Evolutionary conservation across 225 moss, liverwort and hornwort genomes (phyloP), one percentile per base, ranked within the genome.

Genomic region (Rhytidiadelphus loreus): DNA sequence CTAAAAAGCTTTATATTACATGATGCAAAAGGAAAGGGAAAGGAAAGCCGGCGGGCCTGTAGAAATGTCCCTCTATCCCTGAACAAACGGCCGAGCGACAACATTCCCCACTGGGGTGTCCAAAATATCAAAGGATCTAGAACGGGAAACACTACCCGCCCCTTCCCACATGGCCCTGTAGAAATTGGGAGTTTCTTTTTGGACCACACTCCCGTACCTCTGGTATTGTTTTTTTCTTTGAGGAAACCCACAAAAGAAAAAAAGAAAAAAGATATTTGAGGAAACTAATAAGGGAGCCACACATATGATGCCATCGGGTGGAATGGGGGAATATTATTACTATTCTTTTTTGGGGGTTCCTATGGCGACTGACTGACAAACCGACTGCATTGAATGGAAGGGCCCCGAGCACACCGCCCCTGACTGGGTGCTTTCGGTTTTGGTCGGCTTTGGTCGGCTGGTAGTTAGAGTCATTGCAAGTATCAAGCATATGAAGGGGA

Each of bases 371-470:
- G 66, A 55, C 24, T 24, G 66, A 56, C 78, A 57, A 7, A 62
- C 85, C 13, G 60, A 44, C 44, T 30, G 59, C 21, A 53, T 82
- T 72, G 23, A 64, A 86, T n/a, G 29, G 44, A 2, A 41, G 30
- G 50, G 41, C 28, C 7, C n/a, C n/a, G n/a, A n/a, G 4, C 66
- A 32, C 78, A 64, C 68, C 50, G 65, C 33, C 84, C 74, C 65
- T 73, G 77, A 23, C 74, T 65, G 86, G 52, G 33, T 13, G 58
- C 87, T 87, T 91, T 91, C 13, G 55, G 84, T 87, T 52, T 16
- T 52, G 91, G 91, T 89, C 84, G 81, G 87, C 87, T 9, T 55
- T 85, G 91, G 91, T 82, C 91, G 85, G 77, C 77, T 77, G 91
- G 85, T 89, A 85, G 26, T 76, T 76, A 76, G 76, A 26, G 56